These are phyloP conservation scores for Amaranthus cruentus DNA, from an alignment of 148 eudicot genomes.

Conservation along the genomic window DNA sequence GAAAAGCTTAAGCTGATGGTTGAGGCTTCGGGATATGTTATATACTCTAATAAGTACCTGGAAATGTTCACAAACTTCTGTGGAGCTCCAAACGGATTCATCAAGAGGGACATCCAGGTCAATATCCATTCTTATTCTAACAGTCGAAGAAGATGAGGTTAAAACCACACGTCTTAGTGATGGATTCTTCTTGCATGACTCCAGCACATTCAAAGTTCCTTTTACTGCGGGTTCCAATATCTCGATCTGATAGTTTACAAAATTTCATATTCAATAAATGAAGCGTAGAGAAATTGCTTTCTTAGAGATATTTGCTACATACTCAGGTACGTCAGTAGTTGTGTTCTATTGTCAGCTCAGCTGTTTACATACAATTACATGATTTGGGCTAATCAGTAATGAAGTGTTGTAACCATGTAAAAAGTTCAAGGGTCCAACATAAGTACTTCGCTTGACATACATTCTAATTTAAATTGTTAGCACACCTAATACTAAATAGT, in stretches of 20 bases:
- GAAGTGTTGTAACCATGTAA: too few relatives aligned
- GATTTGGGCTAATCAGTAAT: too few relatives aligned
- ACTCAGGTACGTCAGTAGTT: too few relatives aligned
- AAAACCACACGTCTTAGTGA: constrained; percentile 73
- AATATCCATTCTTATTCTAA: constrained; percentile 55
- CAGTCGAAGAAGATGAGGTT: constrained; percentile 87
- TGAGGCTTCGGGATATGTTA: too few relatives aligned
- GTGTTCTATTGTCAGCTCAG: not conserved
- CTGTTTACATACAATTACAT: too few relatives aligned
- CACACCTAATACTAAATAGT: not conserved
- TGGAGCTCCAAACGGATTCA: constrained; percentile 83
- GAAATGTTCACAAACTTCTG: constrained; percentile 59
- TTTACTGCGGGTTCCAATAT: constrained; percentile 80
- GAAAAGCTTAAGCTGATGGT: too few relatives aligned
- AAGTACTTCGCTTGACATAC: too few relatives aligned
- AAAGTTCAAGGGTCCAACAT: too few relatives aligned
- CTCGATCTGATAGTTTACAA: constrained; percentile 41
- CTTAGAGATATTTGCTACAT: not conserved
- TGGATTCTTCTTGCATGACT: constrained; percentile 82
- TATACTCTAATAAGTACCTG: constrained; percentile 32
- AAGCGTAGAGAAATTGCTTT: not conserved
- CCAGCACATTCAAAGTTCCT: constrained; percentile 82
- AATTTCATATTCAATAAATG: not conserved
- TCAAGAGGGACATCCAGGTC: constrained; percentile 57
- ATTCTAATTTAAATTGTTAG: too few relatives aligned